Percentiles rank a stretch among this genome's conserved stretches.
phyloP scores from a whole-genome alignment of 768 basidiomycete species.

The Suillus luteus region DNA sequence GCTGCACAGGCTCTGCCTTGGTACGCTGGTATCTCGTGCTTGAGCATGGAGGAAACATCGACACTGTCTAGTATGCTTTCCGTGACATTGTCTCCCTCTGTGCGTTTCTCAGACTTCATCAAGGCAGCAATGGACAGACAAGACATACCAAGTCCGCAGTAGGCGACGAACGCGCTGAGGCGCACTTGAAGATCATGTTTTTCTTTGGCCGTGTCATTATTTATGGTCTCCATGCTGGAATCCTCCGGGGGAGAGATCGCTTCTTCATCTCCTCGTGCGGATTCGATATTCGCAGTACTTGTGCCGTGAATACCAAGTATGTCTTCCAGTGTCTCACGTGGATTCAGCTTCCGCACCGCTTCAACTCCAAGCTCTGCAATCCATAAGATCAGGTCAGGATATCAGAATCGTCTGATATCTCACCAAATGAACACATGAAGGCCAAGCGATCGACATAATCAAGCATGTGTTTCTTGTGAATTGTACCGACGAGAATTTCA shows the following conservation, averaged over 20 bases:
- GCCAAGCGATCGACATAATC: conserved; percentile 30
- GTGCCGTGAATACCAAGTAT: neutral
- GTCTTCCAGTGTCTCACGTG: neutral
- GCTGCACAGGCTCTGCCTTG: conserved; percentile 29
- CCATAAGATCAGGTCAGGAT: neutral
- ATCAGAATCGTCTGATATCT: neutral
- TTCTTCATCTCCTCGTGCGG: neutral
- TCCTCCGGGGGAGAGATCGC: neutral
- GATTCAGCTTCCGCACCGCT: conserved; percentile 8
- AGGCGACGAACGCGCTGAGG: conserved; percentile 28
- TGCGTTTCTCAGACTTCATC: neutral
- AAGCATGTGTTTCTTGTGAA: conserved; percentile 2
- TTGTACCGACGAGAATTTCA: conserved; percentile 19
- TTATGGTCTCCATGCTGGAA: neutral
- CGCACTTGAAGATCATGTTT: conserved; percentile 20
- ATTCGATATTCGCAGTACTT: neutral
- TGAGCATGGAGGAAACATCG: conserved; percentile 23
- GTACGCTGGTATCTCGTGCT: conserved; percentile 10
- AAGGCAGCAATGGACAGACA: conserved; percentile 13
- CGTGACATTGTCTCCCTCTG: conserved; percentile 13
- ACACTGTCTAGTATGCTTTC: neutral
- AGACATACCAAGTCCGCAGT: conserved; percentile 28
- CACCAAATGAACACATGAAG: conserved; percentile 34
- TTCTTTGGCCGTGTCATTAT: conserved; percentile 3
- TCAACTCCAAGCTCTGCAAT: conserved; percentile 19